Percentiles rank a stretch among this genome's conserved stretches.
phyloP scores from a whole-genome alignment of 179 eudicot genomes.

The Spergularia azorica region DNA sequence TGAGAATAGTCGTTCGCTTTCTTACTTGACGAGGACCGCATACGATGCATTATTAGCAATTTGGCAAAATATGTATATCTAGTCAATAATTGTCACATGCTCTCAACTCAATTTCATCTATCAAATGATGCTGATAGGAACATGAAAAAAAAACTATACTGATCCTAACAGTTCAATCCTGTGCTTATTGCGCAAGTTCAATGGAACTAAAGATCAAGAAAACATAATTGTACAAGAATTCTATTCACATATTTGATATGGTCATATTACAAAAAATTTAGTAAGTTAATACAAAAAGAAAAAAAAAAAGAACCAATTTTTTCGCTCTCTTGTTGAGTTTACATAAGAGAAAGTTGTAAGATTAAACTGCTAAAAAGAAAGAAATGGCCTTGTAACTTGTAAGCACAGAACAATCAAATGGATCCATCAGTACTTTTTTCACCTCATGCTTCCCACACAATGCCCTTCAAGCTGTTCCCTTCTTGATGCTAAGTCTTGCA shows the following conservation, averaged over 20 bases:
- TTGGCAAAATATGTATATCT: too few species aligned
- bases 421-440: constrained; percentile 2
- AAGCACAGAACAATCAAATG: constrained; percentile 4
- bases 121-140: too few species aligned
- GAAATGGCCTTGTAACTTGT: too few species aligned
- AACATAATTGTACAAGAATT: constrained; percentile 30
- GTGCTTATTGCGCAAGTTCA: background rate
- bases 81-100: too few species aligned
- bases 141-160: background rate
- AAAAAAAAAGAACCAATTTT: constrained; percentile 6
- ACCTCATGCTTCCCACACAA: constrained; percentile 10
- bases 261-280: constrained; percentile 31
- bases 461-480: constrained; percentile 28
- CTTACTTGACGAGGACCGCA: too few species aligned
- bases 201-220: constrained; percentile 5
- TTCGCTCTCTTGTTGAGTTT: constrained; percentile 6
- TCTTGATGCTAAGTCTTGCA: constrained; percentile 34
- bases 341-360: constrained; percentile 12
- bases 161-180: background rate
- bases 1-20: too few species aligned
- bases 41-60: too few species aligned
- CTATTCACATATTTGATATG: constrained; percentile 30
- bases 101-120: too few species aligned
- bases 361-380: background rate
- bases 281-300: constrained; percentile 11